These are phyloP conservation scores for Leishmania amazonensis DNA, from an alignment of 208 protist genomes.

Conservation along the genomic window DNA sequence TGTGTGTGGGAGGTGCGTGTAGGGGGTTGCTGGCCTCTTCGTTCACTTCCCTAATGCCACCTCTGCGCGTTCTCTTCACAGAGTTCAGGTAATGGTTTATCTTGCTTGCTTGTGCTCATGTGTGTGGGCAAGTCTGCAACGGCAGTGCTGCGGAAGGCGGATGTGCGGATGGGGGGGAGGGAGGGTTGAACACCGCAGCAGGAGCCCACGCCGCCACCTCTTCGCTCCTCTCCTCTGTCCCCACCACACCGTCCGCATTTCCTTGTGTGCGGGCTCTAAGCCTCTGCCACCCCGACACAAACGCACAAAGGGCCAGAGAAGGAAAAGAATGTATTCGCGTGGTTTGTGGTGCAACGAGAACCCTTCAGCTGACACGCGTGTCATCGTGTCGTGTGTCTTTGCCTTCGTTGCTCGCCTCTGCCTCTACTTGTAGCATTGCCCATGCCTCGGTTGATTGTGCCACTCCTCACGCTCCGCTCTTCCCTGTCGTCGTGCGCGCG, in stretches of 20 bases:
- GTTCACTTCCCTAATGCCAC: neutral
- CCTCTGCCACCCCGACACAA: neutral
- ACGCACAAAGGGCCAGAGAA: neutral
- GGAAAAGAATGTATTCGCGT: neutral
- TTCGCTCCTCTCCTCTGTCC: constrained; percentile 6
- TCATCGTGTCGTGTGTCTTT: neutral
- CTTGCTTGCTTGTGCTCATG: neutral
- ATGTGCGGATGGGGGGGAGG: neutral
- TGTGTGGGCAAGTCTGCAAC: neutral
- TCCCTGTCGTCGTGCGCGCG: constrained; percentile 3
- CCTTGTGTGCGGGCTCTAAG: neutral
- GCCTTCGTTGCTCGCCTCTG: neutral
- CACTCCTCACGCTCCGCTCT: constrained; percentile 1
- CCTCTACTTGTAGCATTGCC: neutral
- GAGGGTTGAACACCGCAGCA: neutral
- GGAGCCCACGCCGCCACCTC: neutral
- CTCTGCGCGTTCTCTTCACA: neutral
- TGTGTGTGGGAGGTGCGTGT: neutral
- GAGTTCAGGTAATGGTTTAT: constrained; percentile 1
- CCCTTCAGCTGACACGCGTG: neutral
- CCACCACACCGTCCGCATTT: constrained; percentile 10
- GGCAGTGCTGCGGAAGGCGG: neutral
- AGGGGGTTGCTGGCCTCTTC: neutral
- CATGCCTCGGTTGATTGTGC: neutral
- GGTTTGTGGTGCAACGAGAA: neutral